phyloP scores from a whole-genome alignment of 2,329 filamentous ascomycete species.

The Penicillium thymicola region DNA sequence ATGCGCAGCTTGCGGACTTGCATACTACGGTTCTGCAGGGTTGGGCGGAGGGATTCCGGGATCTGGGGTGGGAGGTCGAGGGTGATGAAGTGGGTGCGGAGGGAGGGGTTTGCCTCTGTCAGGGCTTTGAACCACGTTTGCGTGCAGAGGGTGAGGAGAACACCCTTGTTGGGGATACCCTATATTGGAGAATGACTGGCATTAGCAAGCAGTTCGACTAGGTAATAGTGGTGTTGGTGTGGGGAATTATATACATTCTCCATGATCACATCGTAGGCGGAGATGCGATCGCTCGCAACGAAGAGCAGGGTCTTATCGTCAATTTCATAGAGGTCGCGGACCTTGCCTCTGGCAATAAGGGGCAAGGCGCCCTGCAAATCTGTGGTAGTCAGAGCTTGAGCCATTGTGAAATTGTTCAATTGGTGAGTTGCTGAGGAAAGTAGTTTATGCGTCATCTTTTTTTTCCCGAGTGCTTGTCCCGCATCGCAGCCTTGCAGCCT shows the following conservation, averaged over 20 bases:
- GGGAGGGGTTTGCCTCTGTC: constrained; percentile 51
- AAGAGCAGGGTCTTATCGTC: constrained; percentile 72
- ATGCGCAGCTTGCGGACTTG: constrained; percentile 69
- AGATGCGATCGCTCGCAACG: constrained; percentile 84
- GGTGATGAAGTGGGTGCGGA: constrained; percentile 63
- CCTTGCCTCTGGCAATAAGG: constrained; percentile 64
- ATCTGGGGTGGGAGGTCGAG: constrained; percentile 54
- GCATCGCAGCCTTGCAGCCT: constrained; percentile 17
- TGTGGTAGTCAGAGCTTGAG: constrained; percentile 39
- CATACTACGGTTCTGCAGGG: constrained; percentile 69
- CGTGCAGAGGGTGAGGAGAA: constrained; percentile 65
- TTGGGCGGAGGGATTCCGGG: constrained; percentile 47
- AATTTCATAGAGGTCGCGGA: constrained; percentile 75
- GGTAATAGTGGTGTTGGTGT: neutral
- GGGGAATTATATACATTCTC: constrained; percentile 61
- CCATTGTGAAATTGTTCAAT: constrained; percentile 28
- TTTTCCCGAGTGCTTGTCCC: constrained; percentile 21
- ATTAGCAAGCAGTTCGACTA: constrained; percentile 15
- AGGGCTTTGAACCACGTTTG: constrained; percentile 67
- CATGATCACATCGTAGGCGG: constrained; percentile 91
- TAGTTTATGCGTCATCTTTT: constrained; percentile 20
- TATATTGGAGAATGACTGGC: constrained; percentile 29
- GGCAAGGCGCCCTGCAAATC: constrained; percentile 46
- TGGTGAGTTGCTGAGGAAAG: constrained; percentile 4
- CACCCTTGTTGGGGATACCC: constrained; percentile 67